These are phyloP conservation scores for Termitomyces sp. DNA, from an alignment of 768 basidiomycete genomes.

Conservation along the genomic window DNA sequence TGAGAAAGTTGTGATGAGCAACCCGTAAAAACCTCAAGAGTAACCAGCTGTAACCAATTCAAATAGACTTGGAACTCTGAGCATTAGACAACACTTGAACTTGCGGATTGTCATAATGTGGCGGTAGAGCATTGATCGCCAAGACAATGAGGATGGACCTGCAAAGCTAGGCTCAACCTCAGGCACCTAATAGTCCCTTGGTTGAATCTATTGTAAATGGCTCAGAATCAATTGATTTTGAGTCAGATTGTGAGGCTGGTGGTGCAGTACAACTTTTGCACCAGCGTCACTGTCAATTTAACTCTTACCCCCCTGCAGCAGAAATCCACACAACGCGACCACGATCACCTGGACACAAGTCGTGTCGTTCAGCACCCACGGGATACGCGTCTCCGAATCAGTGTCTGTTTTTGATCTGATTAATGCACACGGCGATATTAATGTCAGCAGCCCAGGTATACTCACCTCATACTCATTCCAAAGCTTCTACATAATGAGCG, in stretches of 20 bases:
- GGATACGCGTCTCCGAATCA: neutral
- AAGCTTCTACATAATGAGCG: slow-evolving; percentile 2
- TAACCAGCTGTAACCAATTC: no score
- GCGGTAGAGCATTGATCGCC: neutral
- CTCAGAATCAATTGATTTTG: neutral
- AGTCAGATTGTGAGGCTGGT: neutral
- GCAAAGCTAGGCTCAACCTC: neutral
- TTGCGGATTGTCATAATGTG: neutral
- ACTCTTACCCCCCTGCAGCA: neutral
- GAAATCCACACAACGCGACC: neutral
- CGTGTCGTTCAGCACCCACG: neutral
- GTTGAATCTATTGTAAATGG: neutral
- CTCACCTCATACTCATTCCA: slow-evolving; percentile 8
- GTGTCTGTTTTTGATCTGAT: no score
- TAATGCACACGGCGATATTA: neutral
- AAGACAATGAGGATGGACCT: neutral
- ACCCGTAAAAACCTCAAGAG: neutral
- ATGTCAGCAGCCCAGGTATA: neutral
- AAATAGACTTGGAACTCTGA: neutral
- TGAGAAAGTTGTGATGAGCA: neutral
- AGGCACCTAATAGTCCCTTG: neutral
- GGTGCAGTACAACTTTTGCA: neutral
- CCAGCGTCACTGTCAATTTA: no score
- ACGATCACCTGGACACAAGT: neutral
- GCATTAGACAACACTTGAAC: neutral